Evolutionary conservation across 177 flowering plant genomes (phyloP).

Genomic region (Telopea speciosissima): DNA sequence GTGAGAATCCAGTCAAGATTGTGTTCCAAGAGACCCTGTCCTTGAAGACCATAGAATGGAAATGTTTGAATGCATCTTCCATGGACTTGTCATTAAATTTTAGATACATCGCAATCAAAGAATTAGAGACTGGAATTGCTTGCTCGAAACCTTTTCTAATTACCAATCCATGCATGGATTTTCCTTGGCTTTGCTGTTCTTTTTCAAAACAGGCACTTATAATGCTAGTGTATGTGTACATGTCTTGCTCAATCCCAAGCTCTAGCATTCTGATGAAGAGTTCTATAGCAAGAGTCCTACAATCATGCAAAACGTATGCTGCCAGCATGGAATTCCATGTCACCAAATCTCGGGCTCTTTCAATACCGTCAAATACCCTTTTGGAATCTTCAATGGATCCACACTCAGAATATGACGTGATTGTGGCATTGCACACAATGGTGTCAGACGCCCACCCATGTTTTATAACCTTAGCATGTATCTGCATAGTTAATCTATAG

Average conservation of each 20-base stretch:
- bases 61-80: slow-evolving; percentile 52
- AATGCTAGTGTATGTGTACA: slow-evolving; percentile 62
- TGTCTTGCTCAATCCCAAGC: slow-evolving; percentile 52
- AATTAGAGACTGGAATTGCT: slow-evolving; percentile 44
- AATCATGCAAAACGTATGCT: slow-evolving; percentile 42
- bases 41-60: slow-evolving; percentile 42
- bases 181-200: slow-evolving; percentile 35
- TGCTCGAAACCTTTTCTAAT: slow-evolving; percentile 55
- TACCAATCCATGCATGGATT: slow-evolving; percentile 57
- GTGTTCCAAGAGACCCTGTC: slow-evolving; percentile 85
- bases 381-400: slow-evolving; percentile 52
- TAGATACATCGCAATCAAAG: slow-evolving; percentile 66
- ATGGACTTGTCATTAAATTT: slow-evolving; percentile 32
- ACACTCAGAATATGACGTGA: slow-evolving; percentile 67
- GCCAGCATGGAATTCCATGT: slow-evolving; percentile 84
- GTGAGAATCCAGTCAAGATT: slow-evolving; percentile 68
- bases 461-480: slow-evolving; percentile 55
- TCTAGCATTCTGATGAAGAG: slow-evolving; percentile 51
- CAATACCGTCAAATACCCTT: slow-evolving; percentile 39
- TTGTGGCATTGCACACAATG: slow-evolving; percentile 50
- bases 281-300: slow-evolving; percentile 30
- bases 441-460: slow-evolving; percentile 33
- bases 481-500: slow-evolving; percentile 30
- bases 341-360: slow-evolving; percentile 45
- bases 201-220: slow-evolving; percentile 56